phyloP scores from a whole-genome alignment of 257 asterid species.

The Verbena officinalis region DNA sequence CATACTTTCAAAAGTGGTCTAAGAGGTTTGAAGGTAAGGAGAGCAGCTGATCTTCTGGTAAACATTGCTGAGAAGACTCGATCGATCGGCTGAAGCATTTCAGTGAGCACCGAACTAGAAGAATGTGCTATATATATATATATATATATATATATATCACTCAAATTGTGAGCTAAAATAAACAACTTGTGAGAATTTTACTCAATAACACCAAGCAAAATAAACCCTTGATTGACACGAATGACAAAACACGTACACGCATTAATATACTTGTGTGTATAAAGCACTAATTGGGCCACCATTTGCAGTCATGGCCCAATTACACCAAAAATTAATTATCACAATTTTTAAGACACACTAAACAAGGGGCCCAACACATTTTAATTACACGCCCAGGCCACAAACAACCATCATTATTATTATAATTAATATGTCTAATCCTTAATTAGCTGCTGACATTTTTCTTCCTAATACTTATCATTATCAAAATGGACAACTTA shows the following conservation, averaged over 20 bases:
- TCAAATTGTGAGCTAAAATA: too few species aligned
- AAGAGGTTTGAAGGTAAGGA: constrained; percentile 41
- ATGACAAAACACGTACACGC: too few species aligned
- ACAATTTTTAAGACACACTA: constrained; percentile 10
- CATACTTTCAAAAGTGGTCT: constrained; percentile 45
- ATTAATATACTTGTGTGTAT: too few species aligned
- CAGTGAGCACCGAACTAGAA: too few species aligned
- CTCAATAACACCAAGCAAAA: too few species aligned
- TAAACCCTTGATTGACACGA: too few species aligned
- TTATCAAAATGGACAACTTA: not conserved
- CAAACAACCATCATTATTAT: constrained; percentile 7
- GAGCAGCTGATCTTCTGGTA: constrained; percentile 46
- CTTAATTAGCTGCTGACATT: not conserved
- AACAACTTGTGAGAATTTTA: too few species aligned
- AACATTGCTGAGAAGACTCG: constrained; percentile 50
- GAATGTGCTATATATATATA: too few species aligned
- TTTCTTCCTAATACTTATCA: not conserved
- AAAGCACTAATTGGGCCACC: not conserved
- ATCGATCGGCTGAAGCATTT: constrained; percentile 29
- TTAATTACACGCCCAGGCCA: constrained; percentile 34
- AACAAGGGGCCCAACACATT: constrained; percentile 25
- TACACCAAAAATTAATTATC: constrained; percentile 13
- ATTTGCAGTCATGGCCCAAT: constrained; percentile 17
- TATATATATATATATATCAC: too few species aligned
- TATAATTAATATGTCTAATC: not conserved